These are phyloP conservation scores for Lepidium didymum DNA, from an alignment of 345 rosid species.

Conservation along the genomic window DNA sequence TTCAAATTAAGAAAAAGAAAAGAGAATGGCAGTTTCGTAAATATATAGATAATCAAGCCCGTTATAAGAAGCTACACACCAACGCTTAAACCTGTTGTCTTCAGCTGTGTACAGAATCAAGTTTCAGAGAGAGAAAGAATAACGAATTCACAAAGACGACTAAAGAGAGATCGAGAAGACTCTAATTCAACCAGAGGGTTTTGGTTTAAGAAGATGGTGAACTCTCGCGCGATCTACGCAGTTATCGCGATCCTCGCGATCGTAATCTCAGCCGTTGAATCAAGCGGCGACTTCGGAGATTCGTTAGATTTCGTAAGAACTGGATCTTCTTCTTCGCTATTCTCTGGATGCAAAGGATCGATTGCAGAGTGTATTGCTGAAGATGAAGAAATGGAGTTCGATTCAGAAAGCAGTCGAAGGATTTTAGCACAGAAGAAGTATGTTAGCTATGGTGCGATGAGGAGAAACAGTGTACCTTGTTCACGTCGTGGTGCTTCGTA, in stretches of 20 bases:
- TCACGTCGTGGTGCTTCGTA: conserved; percentile 94
- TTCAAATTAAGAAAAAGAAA: background rate
- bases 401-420: conserved; percentile 75
- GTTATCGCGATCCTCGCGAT: conserved; percentile 18
- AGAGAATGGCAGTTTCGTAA: conserved; percentile 15
- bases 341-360: conserved; percentile 47
- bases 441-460: conserved; percentile 90
- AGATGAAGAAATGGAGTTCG: conserved; percentile 70
- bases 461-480: conserved; percentile 87
- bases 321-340: conserved; percentile 35
- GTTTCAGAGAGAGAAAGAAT: background rate
- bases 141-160: background rate
- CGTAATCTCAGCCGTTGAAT: conserved; percentile 30
- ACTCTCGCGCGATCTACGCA: conserved; percentile 34
- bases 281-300: conserved; percentile 33
- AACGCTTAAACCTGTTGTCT: conserved; percentile 10
- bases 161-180: background rate
- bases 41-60: background rate
- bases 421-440: conserved; percentile 65
- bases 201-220: background rate
- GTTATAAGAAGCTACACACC: conserved; percentile 29
- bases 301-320: conserved; percentile 44
- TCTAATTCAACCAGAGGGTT: background rate
- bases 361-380: conserved; percentile 48
- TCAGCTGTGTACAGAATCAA: conserved; percentile 23